These are phyloP conservation scores for Nematodospora valgi DNA, from an alignment of 805 yeast genomes.

Conservation along the genomic window DNA sequence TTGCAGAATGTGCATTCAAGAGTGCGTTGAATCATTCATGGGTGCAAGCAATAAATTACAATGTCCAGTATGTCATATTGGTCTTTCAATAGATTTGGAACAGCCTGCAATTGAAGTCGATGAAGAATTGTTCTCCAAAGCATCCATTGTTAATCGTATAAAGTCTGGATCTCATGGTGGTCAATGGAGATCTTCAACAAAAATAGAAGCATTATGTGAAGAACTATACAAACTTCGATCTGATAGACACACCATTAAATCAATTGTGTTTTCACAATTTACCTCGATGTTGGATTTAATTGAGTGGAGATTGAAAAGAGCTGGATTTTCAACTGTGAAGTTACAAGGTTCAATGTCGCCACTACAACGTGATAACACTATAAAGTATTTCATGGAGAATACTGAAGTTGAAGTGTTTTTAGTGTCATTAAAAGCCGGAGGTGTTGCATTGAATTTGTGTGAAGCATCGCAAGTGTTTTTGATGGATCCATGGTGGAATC, in stretches of 20 bases:
- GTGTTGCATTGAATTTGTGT: slow-evolving; percentile 93
- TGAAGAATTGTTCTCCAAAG: slow-evolving; percentile 54
- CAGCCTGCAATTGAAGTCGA: slow-evolving; percentile 82
- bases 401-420: slow-evolving; percentile 89
- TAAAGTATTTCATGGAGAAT: slow-evolving; percentile 87
- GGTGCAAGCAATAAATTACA: slow-evolving; percentile 60
- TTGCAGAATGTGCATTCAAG: slow-evolving; percentile 88
- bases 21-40: slow-evolving; percentile 78
- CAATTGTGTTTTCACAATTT: slow-evolving; percentile 96
- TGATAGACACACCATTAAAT: slow-evolving; percentile 84
- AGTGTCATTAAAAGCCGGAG: slow-evolving; percentile 97
- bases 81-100: slow-evolving; percentile 81
- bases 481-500: slow-evolving; percentile 99
- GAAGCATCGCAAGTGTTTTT: slow-evolving; percentile 97
- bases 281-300: slow-evolving; percentile 94
- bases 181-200: slow-evolving; percentile 91
- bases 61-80: slow-evolving; percentile 97
- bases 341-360: slow-evolving; percentile 98
- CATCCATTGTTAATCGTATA: slow-evolving; percentile 80
- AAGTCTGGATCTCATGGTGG: slow-evolving; percentile 67
- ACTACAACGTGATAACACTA: slow-evolving; percentile 86
- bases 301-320: slow-evolving; percentile 92
- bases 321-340: slow-evolving; percentile 93
- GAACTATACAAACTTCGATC: slow-evolving; percentile 85
- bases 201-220: slow-evolving; percentile 93